These are phyloP conservation scores for Phyllostachys edulis DNA, from an alignment of 176 grass and related monocot genomes.

Conservation along the genomic window DNA sequence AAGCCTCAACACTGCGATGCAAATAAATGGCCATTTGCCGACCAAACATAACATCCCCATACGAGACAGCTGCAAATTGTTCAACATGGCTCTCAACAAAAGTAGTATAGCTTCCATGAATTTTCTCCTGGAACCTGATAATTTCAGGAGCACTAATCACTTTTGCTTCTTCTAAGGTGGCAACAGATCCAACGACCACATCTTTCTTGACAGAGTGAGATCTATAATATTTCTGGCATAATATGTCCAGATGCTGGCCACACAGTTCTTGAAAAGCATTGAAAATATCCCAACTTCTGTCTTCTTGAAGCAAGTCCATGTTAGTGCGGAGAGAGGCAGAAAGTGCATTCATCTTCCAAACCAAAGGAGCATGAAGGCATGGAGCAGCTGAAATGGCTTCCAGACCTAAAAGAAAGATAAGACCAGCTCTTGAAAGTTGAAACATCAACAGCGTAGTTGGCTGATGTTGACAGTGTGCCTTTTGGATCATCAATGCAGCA, in stretches of 20 bases:
- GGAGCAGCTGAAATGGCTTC: slow-evolving; percentile 61
- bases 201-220: slow-evolving; percentile 26
- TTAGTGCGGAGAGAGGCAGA: slow-evolving; percentile 58
- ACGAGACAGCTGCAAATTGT: slow-evolving; percentile 83
- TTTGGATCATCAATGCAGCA: slow-evolving; percentile 62
- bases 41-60: slow-evolving; percentile 75
- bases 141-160: slow-evolving; percentile 27
- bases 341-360: slow-evolving; percentile 94
- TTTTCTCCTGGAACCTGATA: slow-evolving; percentile 76
- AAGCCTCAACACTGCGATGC: slow-evolving; percentile 60
- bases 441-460: slow-evolving; percentile 45
- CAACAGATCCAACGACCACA: background rate
- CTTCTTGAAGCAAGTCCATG: slow-evolving; percentile 78
- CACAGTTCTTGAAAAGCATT: slow-evolving; percentile 83
- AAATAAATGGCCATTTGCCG: slow-evolving; percentile 92
- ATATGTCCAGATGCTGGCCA: slow-evolving; percentile 45
- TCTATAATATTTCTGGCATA: slow-evolving; percentile 28
- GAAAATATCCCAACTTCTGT: slow-evolving; percentile 74
- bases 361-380: slow-evolving; percentile 52
- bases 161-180: slow-evolving; percentile 24
- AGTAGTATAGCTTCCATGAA: slow-evolving; percentile 88
- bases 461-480: slow-evolving; percentile 22
- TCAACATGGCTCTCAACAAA: slow-evolving; percentile 76
- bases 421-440: slow-evolving; percentile 67
- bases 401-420: slow-evolving; percentile 79